Evolutionary conservation across 2,329 filamentous ascomycete species (phyloP).

Genomic region (Byssochlamys sp.): DNA sequence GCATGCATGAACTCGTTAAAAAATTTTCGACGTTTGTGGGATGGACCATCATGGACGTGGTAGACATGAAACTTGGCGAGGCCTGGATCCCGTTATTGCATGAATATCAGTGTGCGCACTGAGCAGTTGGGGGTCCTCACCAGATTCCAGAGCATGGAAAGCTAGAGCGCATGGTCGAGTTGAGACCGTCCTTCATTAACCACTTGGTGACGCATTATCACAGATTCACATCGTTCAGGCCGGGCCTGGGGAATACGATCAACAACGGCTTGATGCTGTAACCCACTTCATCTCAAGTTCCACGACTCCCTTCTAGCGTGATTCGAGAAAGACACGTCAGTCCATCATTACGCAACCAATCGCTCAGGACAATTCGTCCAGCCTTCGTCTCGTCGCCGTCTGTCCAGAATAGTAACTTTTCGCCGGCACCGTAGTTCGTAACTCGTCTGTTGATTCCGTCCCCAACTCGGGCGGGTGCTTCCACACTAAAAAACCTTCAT

Average conservation of each 20-base stretch:
- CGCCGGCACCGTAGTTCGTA: neutral
- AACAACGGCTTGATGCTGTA: neutral
- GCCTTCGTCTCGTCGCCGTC: neutral
- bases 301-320: slow-evolving; percentile 13
- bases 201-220: neutral
- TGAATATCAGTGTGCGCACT: neutral
- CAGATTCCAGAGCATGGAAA: neutral
- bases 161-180: neutral
- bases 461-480: neutral
- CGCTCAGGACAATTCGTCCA: neutral
- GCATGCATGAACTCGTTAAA: neutral
- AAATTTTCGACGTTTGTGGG: neutral
- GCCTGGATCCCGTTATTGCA: neutral
- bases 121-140: neutral
- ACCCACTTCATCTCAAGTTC: neutral
- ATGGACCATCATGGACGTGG: neutral
- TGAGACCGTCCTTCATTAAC: neutral
- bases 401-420: neutral
- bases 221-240: neutral
- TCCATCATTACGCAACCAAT: neutral
- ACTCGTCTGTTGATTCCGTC: neutral
- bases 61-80: neutral
- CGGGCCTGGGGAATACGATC: neutral
- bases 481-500: neutral
- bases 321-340: slow-evolving; percentile 14